Evolutionary conservation across 768 basidiomycete genomes (phyloP).

Genomic region (Rhizopogon vulgaris): DNA sequence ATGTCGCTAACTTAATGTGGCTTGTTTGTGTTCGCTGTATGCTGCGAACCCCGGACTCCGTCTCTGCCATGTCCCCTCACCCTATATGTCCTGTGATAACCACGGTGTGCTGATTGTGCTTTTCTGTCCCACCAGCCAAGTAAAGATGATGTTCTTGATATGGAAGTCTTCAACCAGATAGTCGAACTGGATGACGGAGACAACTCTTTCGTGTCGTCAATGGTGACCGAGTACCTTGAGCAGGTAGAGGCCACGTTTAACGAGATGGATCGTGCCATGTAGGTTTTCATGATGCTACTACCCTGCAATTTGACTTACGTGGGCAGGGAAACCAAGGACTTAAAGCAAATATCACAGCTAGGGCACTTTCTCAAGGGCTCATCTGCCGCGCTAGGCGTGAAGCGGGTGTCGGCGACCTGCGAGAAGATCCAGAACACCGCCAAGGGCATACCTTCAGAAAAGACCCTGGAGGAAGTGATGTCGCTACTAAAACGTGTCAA

Average conservation of each 20-base stretch:
- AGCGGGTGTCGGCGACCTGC: conserved; percentile 76
- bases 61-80: background rate
- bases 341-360: conserved; percentile 58
- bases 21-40: background rate
- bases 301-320: conserved; percentile 9
- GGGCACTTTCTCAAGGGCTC: conserved; percentile 98
- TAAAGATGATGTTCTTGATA: conserved; percentile 52
- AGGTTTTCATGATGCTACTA: conserved; percentile 29
- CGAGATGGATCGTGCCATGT: conserved; percentile 78
- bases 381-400: conserved; percentile 86
- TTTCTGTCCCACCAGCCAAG: conserved; percentile 5
- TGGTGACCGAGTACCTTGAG: conserved; percentile 74
- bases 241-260: conserved; percentile 76
- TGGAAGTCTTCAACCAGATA: conserved; percentile 79
- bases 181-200: conserved; percentile 84
- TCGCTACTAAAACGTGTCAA: conserved; percentile 53
- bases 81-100: background rate
- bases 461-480: conserved; percentile 54
- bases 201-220: conserved; percentile 69
- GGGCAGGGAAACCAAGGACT: conserved; percentile 50
- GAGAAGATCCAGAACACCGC: conserved; percentile 91
- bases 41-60: background rate
- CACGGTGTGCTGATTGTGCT: conserved; percentile 5
- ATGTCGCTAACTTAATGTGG: conserved; percentile 4
- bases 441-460: conserved; percentile 32